phyloP scores from a whole-genome alignment of 2,329 filamentous ascomycete genomes.

The Pezicula radicicola region DNA sequence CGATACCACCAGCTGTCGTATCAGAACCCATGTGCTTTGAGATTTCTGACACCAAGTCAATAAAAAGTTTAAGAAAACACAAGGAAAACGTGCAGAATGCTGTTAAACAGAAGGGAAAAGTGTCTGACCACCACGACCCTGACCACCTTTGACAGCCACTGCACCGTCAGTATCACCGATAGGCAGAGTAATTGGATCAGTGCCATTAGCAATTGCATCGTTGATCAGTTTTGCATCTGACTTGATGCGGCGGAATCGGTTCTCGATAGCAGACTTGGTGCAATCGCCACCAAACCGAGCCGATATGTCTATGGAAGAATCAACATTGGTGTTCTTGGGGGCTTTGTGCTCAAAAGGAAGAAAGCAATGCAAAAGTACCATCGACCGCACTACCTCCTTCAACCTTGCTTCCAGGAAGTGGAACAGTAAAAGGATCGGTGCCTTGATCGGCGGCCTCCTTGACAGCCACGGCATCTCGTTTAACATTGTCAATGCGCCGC shows the following conservation, averaged over 20 bases:
- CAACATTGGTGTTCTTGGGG: conserved; percentile 10
- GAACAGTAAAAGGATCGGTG: conserved; percentile 12
- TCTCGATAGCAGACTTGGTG: conserved; percentile 32
- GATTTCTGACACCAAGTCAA: conserved; percentile 5
- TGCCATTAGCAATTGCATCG: conserved; percentile 21
- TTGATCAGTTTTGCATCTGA: conserved; percentile 34
- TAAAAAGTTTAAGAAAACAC: not conserved
- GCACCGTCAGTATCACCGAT: conserved; percentile 16
- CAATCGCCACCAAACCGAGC: conserved; percentile 29
- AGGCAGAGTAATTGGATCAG: conserved; percentile 31
- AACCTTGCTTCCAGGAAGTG: not conserved
- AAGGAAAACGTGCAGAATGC: conserved; percentile 8
- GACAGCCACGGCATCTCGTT: not conserved
- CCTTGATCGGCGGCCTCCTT: conserved; percentile 9
- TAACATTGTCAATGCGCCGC: not conserved
- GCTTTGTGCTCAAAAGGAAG: not conserved
- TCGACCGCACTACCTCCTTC: not conserved
- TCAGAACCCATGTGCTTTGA: conserved; percentile 21
- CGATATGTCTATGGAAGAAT: conserved; percentile 18
- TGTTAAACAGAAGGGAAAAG: not conserved
- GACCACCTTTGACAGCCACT: conserved; percentile 1
- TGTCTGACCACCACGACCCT: conserved; percentile 6
- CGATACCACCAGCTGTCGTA: conserved; percentile 24
- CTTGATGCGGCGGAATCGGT: conserved; percentile 37
- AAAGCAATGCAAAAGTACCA: not conserved